phyloP scores from a whole-genome alignment of 2,329 filamentous ascomycete species.

The Karstenula rhodostoma region DNA sequence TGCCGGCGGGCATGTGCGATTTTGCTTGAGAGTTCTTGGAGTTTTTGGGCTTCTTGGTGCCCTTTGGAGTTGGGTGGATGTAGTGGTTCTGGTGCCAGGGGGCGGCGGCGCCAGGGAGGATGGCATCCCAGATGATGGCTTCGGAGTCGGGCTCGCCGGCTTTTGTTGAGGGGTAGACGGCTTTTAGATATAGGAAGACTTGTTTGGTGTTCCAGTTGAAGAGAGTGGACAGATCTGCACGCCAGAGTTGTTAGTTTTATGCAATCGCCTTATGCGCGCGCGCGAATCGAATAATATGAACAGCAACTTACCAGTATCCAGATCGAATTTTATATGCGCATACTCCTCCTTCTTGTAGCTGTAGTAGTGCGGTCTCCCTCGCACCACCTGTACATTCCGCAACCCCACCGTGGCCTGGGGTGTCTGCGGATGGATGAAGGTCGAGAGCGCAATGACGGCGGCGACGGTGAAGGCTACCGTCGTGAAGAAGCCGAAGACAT shows the following conservation, averaged over 20 bases:
- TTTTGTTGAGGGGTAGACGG: conserved; percentile 67
- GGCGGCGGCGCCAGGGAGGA: conserved; percentile 79
- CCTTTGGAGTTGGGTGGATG: conserved; percentile 67
- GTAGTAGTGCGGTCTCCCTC: conserved; percentile 96
- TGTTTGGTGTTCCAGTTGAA: conserved; percentile 99
- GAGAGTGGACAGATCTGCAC: conserved; percentile 79
- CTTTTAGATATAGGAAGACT: conserved; percentile 94
- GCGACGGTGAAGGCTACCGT: conserved; percentile 87
- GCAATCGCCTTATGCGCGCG: background rate
- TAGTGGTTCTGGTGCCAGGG: conserved; percentile 61
- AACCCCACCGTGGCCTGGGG: conserved; percentile 71
- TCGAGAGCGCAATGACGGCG: conserved; percentile 80
- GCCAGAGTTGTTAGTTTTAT: background rate
- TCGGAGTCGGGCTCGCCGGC: conserved; percentile 57
- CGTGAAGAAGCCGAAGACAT: conserved; percentile 97
- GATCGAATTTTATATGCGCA: conserved; percentile 89
- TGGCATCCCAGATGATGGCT: conserved; percentile 94
- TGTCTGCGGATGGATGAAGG: conserved; percentile 73
- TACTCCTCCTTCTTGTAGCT: conserved; percentile 93
- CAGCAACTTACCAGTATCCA: conserved; percentile 71
- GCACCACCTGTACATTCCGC: conserved; percentile 88
- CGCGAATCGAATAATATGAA: background rate
- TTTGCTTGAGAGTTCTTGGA: conserved; percentile 53
- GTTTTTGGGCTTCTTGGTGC: conserved; percentile 40
- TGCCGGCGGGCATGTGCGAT: conserved; percentile 63